Base-by-base conservation (phyloP, 352 stramenopile genomes). In the Pythium volutum region DNA sequence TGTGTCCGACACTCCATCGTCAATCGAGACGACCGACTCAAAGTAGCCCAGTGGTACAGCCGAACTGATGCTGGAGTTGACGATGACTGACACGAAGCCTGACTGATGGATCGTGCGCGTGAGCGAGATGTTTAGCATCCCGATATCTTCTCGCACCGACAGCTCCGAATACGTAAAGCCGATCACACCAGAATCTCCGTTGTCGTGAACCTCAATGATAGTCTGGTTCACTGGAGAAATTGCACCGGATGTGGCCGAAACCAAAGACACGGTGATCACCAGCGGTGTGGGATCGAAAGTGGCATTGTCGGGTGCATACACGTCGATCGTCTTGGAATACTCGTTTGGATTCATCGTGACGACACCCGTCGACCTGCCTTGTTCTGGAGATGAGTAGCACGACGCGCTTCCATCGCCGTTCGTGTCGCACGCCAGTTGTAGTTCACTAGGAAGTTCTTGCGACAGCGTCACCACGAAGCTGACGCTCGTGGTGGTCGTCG, bases 21-120 rank as follows among this genome's bases (percentile, higher is more conserved):
- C 43, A 53, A 88, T 82, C 5, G 29, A 66, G 11, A 82, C 64
- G 1, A 71, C 7, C 48, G 59, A 14, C 5, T 70, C 23, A 23
- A 88, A 43, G 33, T 59, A 58, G 10, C 62, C 64, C 20, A 29
- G 53, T 20, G 9, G 31, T 4, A 88, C 34, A 9, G 52, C 68
- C 7, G 69, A 76, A 18, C 67, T 77, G 1, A 76, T 54, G 2
- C 58, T 69, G 2, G 78, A 80, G 45, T 41, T 67, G 4, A 84
- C 4, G 0, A 59, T 22, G 0, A 71, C 74, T 10, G 63, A 64
- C 0, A 84, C 60, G 3, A 43, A 9, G 11, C 78, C 64, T 45
- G 45, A 39, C 16, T 47, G 16, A 14, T 60, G 20, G n/a, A 38
- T 36, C 20, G 27, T 46, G 3, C 71, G 59, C 43, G 43, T 12